Base-by-base conservation (phyloP, 139 green algal genomes). In the Coccomyxa sp. region DNA sequence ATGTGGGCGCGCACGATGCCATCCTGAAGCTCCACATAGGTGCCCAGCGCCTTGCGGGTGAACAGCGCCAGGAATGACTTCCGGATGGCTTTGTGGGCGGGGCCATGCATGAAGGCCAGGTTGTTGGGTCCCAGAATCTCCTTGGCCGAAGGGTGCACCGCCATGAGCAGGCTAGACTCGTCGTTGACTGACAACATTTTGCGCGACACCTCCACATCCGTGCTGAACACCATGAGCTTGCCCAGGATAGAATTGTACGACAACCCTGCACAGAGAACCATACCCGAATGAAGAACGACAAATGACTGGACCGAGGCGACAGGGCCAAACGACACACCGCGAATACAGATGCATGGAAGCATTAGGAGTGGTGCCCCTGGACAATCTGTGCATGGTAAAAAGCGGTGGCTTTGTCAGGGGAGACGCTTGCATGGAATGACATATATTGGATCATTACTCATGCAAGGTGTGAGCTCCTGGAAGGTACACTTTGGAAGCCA, bases 51-150 rank as follows among this genome's bases (percentile, higher is more conserved):
- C 85, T 93, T 93, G 86, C 92, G 91, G 0, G 94, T 96, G 93
- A 97, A 97, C 4, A 97, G 90, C 21, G 93, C 91, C 58, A 96
- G 79, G 88, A 97, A 97, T 13, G 89, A 94, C 88, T 94, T 95
- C 82, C 93, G 88, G 75, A 96, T 90, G 21, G 88, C 86, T 81
- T 97, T 97, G 89, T 97, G 94, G 13, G 90, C 71, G 7, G 91
- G 87, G 68, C 94, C 94, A 83, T 95, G 89, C 85, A 93, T 89
- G 87, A 97, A 97, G 38, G 94, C 94, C 80, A 97, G 92, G 88
- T 97, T 97, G 76, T 90, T 71, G 18, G 63, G 63, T 3, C 63
- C 94, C 82, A 97, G 84, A 67, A 97, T 94, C 74, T 91, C 93
- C 83, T 93, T 92, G 78, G 83, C 91, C 31, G 90, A 95, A 32